These are phyloP conservation scores for Austropuccinia psidii DNA, from an alignment of 1,284 basidiomycete species.

Conservation along the genomic window DNA sequence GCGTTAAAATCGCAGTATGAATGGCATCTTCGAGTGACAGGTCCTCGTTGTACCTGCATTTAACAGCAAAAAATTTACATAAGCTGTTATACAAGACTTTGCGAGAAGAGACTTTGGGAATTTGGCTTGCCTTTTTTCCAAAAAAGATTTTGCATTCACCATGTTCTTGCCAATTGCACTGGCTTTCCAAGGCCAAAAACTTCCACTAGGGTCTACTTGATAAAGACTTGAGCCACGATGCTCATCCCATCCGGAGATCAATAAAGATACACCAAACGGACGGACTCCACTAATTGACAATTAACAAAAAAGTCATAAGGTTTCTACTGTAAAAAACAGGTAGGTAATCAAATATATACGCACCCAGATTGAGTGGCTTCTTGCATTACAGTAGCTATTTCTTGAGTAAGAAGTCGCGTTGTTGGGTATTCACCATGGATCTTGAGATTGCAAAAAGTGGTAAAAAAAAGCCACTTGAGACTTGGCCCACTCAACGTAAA, in stretches of 20 bases:
- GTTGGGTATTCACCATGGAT: conserved; percentile 99
- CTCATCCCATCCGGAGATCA: conserved; percentile 92
- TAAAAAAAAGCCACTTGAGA: not conserved
- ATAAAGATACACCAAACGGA: conserved; percentile 90
- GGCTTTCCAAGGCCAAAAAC: conserved; percentile 99
- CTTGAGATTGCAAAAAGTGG: conserved; percentile 38
- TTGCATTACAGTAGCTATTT: conserved; percentile 97
- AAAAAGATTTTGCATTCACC: conserved; percentile 97
- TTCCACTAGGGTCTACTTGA: conserved; percentile 97
- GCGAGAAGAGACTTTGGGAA: not conserved
- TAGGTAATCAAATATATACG: conserved; percentile 43
- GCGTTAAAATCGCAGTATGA: conserved; percentile 93
- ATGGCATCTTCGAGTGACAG: conserved; percentile 98
- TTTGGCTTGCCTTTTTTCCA: conserved; percentile 63
- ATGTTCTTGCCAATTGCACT: conserved; percentile 99
- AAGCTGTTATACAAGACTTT: not conserved
- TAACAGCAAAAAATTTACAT: not conserved
- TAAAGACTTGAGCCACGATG: conserved; percentile 87
- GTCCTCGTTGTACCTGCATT: conserved; percentile 90
- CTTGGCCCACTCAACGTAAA: not conserved
- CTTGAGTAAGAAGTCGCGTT: conserved; percentile 89
- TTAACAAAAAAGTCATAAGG: not conserved
- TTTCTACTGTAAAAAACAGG: not conserved
- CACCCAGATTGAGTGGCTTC: conserved; percentile 97
- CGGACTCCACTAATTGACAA: conserved; percentile 70